Evolutionary conservation across 345 rosid genomes (phyloP), one percentile per base, ranked within the genome.

Genomic region (Bretschneidera sinensis): DNA sequence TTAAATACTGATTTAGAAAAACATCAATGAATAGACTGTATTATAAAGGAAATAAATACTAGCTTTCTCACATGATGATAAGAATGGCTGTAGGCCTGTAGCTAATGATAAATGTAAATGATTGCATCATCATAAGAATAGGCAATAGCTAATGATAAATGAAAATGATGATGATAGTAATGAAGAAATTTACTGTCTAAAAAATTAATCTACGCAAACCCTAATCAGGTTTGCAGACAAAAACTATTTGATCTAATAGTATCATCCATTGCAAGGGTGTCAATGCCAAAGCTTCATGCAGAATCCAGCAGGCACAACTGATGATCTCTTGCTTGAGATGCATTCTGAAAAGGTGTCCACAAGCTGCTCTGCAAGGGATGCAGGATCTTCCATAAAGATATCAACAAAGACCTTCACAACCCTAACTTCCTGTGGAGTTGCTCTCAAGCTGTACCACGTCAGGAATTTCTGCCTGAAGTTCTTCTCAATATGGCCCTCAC

Each of bases 271-370:
- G 7, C 9, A 43, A n/a, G 34, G 51, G 7, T 48, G 43, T 70
- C 88, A 89, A 71, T 94, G 99, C 95, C 91, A 86, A 35, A 94
- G 97, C 70, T 94, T 94, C 82, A 88, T 83, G 81, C 96, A 91
- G 77, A 86, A 63, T 21, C 97, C 89, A 62, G 81, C 67, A 0
- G 97, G 83, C 66, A 76, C 91, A 4, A 57, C 81, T 0, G 88
- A 88, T 13, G 82, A 62, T 66, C 52, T 73, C 67, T 81, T 83
- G 70, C 81, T 82, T 5, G 81, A 67, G 59, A 95, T 65, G 51
- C 83, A 69, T 55, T 81, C 97, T 8, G 99, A 79, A 67, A 95
- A 95, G 34, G 99, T 83, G 62, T 95, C 96, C 55, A 85, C 78
- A 14, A 95, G 96, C 76, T 94, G 97, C 76, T 85, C 85, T 11